These are phyloP conservation scores for Stylosanthes scabra DNA, from an alignment of 331 rosid species.

Conservation along the genomic window DNA sequence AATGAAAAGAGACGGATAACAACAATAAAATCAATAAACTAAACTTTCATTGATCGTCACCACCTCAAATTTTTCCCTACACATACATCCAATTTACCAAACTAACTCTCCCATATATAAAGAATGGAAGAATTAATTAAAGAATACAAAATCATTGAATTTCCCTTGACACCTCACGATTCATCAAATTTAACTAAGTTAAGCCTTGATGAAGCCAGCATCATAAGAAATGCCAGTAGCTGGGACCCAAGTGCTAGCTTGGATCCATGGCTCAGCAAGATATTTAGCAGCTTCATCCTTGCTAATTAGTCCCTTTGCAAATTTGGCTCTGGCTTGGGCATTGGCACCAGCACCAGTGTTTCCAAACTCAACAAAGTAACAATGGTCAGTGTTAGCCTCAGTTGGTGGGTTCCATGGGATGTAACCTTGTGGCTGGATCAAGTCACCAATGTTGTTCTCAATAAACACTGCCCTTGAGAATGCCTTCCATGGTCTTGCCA, in stretches of 20 bases:
- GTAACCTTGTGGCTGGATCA: constrained; percentile 47
- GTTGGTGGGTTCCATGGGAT: constrained; percentile 35
- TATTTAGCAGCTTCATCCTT: constrained; percentile 36
- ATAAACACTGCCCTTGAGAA: constrained; percentile 55
- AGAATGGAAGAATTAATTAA: too few species aligned
- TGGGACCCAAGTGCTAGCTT: constrained; percentile 49
- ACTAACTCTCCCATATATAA: too few species aligned
- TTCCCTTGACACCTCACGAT: too few species aligned
- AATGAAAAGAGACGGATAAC: too few species aligned
- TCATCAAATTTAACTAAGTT: too few species aligned
- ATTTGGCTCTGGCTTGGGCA: constrained; percentile 35
- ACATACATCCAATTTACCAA: too few species aligned
- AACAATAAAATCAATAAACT: too few species aligned
- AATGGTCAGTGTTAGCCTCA: constrained; percentile 9
- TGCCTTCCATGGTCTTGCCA: constrained; percentile 67
- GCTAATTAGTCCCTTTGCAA: constrained; percentile 44
- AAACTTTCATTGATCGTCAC: too few species aligned
- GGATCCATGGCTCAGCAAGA: constrained; percentile 43
- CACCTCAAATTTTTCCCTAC: too few species aligned
- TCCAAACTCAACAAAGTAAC: constrained; percentile 59
- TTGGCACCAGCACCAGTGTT: constrained; percentile 59
- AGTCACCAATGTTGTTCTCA: constrained; percentile 41
- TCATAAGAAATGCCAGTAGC: constrained; percentile 40
- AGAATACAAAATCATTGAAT: too few species aligned
- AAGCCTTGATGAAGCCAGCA: constrained; percentile 30